Conservation (phyloP, 1,284 basidiomycete species). For the Sporisorium graminicola region DNA sequence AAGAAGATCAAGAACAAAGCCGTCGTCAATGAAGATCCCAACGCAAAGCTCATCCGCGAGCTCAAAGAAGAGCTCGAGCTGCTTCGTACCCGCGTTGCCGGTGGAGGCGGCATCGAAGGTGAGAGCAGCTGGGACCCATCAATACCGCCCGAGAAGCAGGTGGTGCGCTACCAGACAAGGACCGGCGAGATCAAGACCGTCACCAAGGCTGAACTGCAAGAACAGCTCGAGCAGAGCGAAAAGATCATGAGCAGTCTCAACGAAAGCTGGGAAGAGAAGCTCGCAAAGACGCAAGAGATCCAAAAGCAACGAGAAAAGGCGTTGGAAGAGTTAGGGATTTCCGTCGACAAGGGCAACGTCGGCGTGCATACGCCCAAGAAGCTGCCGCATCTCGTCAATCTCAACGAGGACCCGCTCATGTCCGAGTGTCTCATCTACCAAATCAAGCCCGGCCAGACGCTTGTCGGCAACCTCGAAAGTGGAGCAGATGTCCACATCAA, state of each 20-base stretch:
- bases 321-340: slow-evolving; percentile 95
- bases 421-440: slow-evolving; percentile 77
- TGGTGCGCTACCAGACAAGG: slow-evolving; percentile 92
- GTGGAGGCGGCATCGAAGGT: slow-evolving; percentile 53
- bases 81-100: slow-evolving; percentile 62
- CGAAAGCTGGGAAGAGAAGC: slow-evolving; percentile 98
- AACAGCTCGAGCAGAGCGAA: slow-evolving; percentile 95
- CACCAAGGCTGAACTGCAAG: slow-evolving; percentile 94
- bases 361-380: slow-evolving; percentile 99
- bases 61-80: slow-evolving; percentile 94
- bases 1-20: slow-evolving; percentile 99
- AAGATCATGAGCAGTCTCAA: slow-evolving; percentile 96
- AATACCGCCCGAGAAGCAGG: slow-evolving; percentile 93
- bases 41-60: slow-evolving; percentile 96
- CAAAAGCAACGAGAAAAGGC: slow-evolving; percentile 97
- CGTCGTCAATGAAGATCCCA: slow-evolving; percentile 98
- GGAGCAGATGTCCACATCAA: slow-evolving; percentile 76
- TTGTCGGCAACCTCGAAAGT: slow-evolving; percentile 71
- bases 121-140: slow-evolving; percentile 88
- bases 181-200: slow-evolving; percentile 94
- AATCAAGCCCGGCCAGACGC: slow-evolving; percentile 86
- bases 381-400: slow-evolving; percentile 64
- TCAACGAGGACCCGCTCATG: slow-evolving; percentile 72
- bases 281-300: slow-evolving; percentile 90
- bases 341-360: slow-evolving; percentile 93